Percentiles rank a stretch among this genome's conserved stretches.
phyloP scores from a whole-genome alignment of 257 asterid species.

The Agastache rugosa region DNA sequence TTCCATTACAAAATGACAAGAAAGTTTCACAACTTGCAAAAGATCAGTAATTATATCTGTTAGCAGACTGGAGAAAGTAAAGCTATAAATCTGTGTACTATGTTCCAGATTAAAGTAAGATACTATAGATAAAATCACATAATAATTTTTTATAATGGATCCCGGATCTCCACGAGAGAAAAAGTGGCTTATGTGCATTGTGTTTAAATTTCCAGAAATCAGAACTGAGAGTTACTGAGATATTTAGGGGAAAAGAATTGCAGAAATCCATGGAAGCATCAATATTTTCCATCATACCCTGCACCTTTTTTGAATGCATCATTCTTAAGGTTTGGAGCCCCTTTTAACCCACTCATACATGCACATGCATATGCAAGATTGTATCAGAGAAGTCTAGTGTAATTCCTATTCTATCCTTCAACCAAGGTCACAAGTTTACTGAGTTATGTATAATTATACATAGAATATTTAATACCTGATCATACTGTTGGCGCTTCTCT shows the following conservation, averaged over 20 bases:
- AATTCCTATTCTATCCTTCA: neutral
- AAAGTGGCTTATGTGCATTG: neutral
- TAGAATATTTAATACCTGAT: constrained; percentile 61
- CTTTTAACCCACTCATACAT: constrained; percentile 18
- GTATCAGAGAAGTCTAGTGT: neutral
- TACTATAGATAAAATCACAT: neutral
- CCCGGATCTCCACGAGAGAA: neutral
- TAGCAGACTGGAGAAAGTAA: constrained; percentile 12
- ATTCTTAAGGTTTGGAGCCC: neutral
- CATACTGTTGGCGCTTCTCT: constrained; percentile 81
- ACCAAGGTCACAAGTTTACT: constrained; percentile 15
- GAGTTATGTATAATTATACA: constrained; percentile 11
- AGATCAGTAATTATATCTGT: neutral
- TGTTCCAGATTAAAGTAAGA: constrained; percentile 12
- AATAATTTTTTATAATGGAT: neutral
- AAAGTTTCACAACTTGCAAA: neutral
- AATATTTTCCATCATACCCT: neutral
- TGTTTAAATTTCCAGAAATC: constrained; percentile 4
- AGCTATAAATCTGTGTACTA: neutral
- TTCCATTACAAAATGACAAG: neutral
- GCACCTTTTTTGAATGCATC: neutral
- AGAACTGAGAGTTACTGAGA: constrained; percentile 8
- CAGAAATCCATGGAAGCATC: constrained; percentile 9
- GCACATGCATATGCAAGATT: constrained; percentile 9
- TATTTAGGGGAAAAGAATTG: constrained; percentile 2